Conservation (phyloP, 495 filamentous ascomycete species). For the Aspergillus bridgeri region DNA sequence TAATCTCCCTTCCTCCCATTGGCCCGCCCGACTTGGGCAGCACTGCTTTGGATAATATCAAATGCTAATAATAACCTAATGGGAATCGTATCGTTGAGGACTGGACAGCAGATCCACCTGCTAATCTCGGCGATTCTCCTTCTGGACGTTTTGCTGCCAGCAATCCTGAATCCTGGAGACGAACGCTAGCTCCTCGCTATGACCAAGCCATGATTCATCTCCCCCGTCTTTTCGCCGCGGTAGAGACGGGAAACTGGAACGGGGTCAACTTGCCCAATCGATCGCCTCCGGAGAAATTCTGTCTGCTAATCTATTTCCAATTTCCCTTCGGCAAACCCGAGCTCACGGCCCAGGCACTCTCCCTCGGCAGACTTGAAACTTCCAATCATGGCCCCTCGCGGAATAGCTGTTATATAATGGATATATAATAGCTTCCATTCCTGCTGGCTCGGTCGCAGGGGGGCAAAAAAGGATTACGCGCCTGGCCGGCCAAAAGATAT, state of each 20-base stretch:
- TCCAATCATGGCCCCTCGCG: background rate
- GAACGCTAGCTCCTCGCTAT: background rate
- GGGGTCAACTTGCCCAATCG: background rate
- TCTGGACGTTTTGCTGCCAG: too few relatives aligned
- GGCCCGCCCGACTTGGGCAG: background rate
- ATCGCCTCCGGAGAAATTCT: background rate
- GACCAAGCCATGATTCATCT: background rate
- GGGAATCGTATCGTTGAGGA: background rate
- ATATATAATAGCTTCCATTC: background rate
- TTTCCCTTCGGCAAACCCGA: background rate
- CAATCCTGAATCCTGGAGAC: background rate
- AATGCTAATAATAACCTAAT: background rate
- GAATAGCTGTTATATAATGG: background rate
- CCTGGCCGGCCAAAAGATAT: too few relatives aligned
- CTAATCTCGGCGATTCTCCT: too few relatives aligned
- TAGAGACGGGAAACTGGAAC: background rate
- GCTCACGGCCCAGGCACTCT: background rate
- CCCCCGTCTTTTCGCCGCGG: background rate
- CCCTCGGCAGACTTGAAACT: background rate
- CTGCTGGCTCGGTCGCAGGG: too few relatives aligned
- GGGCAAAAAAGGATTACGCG: too few relatives aligned
- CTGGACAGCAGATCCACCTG: too few relatives aligned
- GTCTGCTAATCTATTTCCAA: background rate
- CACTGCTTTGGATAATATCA: background rate
- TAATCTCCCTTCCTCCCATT: slow-evolving; percentile 1